A percentile compares a stretch with the other conserved stretches of the same genome.
phyloP scores from a whole-genome alignment of 352 stramenopile species.

The Pythium volutum region DNA sequence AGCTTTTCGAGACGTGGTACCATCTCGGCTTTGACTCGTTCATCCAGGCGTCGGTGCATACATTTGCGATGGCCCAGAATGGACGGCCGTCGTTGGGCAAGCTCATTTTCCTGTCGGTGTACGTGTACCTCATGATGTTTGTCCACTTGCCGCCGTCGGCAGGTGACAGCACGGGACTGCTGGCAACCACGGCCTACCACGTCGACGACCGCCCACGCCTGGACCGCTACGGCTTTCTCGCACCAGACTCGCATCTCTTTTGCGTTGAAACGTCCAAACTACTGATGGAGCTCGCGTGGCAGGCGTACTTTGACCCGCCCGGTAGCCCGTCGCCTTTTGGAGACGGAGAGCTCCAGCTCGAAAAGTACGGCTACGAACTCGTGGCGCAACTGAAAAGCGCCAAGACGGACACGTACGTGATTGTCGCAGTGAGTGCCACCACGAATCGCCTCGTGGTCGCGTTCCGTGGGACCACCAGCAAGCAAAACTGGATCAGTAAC shows the following conservation, averaged over 20 bases:
- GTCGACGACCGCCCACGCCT: slow-evolving; percentile 60
- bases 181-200: slow-evolving; percentile 70
- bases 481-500: slow-evolving; percentile 89
- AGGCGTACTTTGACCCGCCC: slow-evolving; percentile 84
- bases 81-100: slow-evolving; percentile 57
- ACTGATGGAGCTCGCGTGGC: slow-evolving; percentile 80
- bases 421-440: slow-evolving; percentile 50
- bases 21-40: slow-evolving; percentile 64
- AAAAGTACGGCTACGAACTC: slow-evolving; percentile 78
- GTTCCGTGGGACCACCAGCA: slow-evolving; percentile 84
- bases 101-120: slow-evolving; percentile 78
- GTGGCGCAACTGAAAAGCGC: slow-evolving; percentile 76
- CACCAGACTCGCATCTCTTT: slow-evolving; percentile 74
- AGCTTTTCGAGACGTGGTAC: slow-evolving; percentile 61
- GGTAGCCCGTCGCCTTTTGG: slow-evolving; percentile 73
- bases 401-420: slow-evolving; percentile 73
- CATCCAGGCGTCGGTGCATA: slow-evolving; percentile 65
- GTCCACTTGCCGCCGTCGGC: slow-evolving; percentile 68
- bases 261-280: slow-evolving; percentile 84
- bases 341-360: slow-evolving; percentile 69
- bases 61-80: slow-evolving; percentile 55
- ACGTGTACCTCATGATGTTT: slow-evolving; percentile 83
- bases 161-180: slow-evolving; percentile 42
- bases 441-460: slow-evolving; percentile 78
- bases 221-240: slow-evolving; percentile 61